A percentile compares a stretch with the other conserved stretches of the same genome.
These are phyloP conservation scores for Asterochloris erici DNA, from an alignment of 139 green algal genomes.

Conservation along the genomic window DNA sequence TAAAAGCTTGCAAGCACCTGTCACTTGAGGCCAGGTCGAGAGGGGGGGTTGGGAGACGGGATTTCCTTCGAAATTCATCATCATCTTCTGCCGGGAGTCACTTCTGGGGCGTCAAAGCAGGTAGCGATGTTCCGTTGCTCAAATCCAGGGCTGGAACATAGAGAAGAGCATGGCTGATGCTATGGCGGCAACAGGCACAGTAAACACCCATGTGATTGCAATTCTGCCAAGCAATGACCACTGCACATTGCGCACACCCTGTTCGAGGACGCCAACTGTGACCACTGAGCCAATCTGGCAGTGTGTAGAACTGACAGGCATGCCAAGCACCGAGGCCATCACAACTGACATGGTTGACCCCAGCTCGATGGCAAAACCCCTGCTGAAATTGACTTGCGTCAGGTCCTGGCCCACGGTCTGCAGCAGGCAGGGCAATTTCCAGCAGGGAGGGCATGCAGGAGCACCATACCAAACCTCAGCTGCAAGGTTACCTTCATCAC, in stretches of 20 bases:
- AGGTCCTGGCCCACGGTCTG: slow-evolving; percentile 33
- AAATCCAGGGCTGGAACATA: neutral
- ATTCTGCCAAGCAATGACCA: slow-evolving; percentile 23
- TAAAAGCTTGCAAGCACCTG: too few species aligned
- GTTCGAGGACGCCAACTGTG: slow-evolving; percentile 24
- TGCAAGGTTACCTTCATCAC: slow-evolving; percentile 18
- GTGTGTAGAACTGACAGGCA: slow-evolving; percentile 45
- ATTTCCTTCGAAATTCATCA: too few species aligned
- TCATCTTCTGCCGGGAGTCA: neutral
- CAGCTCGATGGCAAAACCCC: slow-evolving; percentile 36
- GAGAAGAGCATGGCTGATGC: slow-evolving; percentile 11
- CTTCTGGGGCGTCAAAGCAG: neutral
- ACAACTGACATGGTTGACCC: slow-evolving; percentile 34
- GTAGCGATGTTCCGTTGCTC: neutral
- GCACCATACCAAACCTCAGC: too few species aligned
- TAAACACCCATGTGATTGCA: slow-evolving; percentile 16
- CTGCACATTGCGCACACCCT: slow-evolving; percentile 2
- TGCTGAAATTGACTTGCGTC: slow-evolving; percentile 36
- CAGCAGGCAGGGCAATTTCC: neutral
- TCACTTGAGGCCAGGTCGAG: too few species aligned
- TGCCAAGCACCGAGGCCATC: slow-evolving; percentile 26
- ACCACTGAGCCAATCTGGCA: slow-evolving; percentile 44
- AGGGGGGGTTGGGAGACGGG: too few species aligned
- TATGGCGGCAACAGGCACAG: slow-evolving; percentile 16
- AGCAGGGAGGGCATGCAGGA: too few species aligned